phyloP scores from a whole-genome alignment of 768 basidiomycete species.

The Podaxis sp. region DNA sequence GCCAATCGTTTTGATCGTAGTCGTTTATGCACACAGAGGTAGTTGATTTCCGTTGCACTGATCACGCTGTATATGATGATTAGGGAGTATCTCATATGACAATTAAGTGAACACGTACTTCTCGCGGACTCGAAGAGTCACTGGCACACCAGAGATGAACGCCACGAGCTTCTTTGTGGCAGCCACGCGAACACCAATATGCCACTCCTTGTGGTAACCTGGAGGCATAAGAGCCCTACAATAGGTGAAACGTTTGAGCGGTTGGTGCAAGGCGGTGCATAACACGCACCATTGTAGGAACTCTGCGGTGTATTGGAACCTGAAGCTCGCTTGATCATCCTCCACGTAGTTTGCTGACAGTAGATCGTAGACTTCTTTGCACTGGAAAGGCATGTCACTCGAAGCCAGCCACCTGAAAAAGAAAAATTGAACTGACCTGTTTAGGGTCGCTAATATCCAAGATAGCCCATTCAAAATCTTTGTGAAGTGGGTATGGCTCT shows the following conservation, averaged over 20 bases:
- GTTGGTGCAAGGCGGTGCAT: background rate
- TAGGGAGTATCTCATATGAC: background rate
- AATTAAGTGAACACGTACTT: constrained; percentile 49
- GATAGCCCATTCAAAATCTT: constrained; percentile 88
- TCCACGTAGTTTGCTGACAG: constrained; percentile 95
- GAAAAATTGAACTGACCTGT: constrained; percentile 46
- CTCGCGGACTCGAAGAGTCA: constrained; percentile 77
- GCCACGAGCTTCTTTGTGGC: constrained; percentile 93
- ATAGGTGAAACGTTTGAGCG: background rate
- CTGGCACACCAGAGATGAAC: constrained; percentile 92
- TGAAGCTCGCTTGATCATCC: constrained; percentile 92
- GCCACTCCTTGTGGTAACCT: constrained; percentile 92
- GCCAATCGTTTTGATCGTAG: constrained; percentile 91
- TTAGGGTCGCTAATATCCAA: constrained; percentile 74
- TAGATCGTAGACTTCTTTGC: constrained; percentile 88
- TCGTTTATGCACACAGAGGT: constrained; percentile 97
- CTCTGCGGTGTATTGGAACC: constrained; percentile 93
- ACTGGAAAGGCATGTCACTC: constrained; percentile 36
- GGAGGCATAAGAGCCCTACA: constrained; percentile 91
- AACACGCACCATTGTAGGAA: constrained; percentile 78
- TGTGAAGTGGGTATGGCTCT: constrained; percentile 83
- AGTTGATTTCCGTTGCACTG: constrained; percentile 88
- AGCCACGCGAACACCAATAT: constrained; percentile 88
- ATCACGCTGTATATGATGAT: constrained; percentile 47
- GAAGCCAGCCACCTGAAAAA: background rate